phyloP scores from a whole-genome alignment of 805 yeast species.

The Barnettozyma siamensis region DNA sequence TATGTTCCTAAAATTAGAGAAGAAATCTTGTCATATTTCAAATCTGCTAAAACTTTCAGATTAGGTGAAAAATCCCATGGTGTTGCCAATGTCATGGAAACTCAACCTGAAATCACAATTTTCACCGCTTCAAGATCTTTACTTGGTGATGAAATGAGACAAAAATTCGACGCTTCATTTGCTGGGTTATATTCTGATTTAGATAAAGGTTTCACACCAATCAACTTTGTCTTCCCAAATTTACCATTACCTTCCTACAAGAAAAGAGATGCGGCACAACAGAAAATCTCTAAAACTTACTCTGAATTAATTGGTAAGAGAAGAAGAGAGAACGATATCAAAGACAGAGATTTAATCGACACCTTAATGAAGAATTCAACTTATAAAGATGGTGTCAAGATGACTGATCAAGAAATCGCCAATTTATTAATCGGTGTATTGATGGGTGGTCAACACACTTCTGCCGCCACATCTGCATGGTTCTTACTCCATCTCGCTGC shows the following conservation, averaged over 20 bases:
- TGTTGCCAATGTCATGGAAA: slow-evolving; percentile 59
- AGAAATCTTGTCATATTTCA: slow-evolving; percentile 68
- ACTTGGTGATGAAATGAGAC: slow-evolving; percentile 88
- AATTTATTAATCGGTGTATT: slow-evolving; percentile 89
- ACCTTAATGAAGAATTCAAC: slow-evolving; percentile 74
- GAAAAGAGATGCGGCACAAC: slow-evolving; percentile 85
- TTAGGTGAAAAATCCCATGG: slow-evolving; percentile 38
- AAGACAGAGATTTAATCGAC: slow-evolving; percentile 85
- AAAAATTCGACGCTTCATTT: slow-evolving; percentile 71
- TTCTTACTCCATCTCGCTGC: slow-evolving; percentile 85
- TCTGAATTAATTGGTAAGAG: slow-evolving; percentile 70
- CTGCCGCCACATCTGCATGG: slow-evolving; percentile 96
- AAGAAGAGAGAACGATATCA: slow-evolving; percentile 69
- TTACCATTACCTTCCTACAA: slow-evolving; percentile 83
- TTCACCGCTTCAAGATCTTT: slow-evolving; percentile 92
- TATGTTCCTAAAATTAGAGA: slow-evolving; percentile 87
- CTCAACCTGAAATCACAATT: slow-evolving; percentile 93
- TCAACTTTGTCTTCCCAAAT: slow-evolving; percentile 92
- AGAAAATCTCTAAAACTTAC: slow-evolving; percentile 72
- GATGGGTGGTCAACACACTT: slow-evolving; percentile 99
- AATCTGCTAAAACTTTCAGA: slow-evolving; percentile 43
- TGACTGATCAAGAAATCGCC: slow-evolving; percentile 95
- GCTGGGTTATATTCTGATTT: slow-evolving; percentile 85
- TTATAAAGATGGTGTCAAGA: slow-evolving; percentile 87
- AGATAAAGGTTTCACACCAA: slow-evolving; percentile 94